These are phyloP conservation scores for Cryptococcus sp. DNA, from an alignment of 1,284 basidiomycete species.

Conservation along the genomic window DNA sequence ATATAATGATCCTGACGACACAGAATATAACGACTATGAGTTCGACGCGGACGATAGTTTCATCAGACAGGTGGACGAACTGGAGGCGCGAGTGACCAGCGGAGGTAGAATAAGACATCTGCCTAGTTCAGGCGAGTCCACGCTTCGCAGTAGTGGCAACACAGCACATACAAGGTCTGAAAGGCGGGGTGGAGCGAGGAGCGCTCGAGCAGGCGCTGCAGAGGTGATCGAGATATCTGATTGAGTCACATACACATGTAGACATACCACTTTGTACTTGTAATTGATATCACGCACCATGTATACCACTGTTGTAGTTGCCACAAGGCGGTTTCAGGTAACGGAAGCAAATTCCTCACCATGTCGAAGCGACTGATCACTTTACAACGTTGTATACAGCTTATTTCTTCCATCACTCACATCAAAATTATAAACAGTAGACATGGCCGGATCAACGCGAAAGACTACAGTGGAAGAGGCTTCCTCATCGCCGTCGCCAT, in stretches of 20 bases:
- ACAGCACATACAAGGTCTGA: not conserved
- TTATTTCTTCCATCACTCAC: no score
- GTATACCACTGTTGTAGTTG: not conserved
- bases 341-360: slow-evolving; percentile 4
- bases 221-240: slow-evolving; percentile 33
- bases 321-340: not conserved
- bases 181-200: slow-evolving; percentile 15
- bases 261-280: not conserved
- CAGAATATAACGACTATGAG: slow-evolving; percentile 8
- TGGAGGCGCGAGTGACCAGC: slow-evolving; percentile 2
- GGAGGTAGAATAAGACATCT: not conserved
- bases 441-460: slow-evolving; percentile 1
- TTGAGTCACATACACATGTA: slow-evolving; percentile 2
- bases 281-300: not conserved
- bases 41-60: slow-evolving; percentile 21
- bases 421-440: no score
- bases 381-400: not conserved
- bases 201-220: not conserved
- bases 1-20: slow-evolving; percentile 11
- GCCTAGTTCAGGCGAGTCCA: not conserved
- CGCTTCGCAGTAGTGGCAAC: not conserved
- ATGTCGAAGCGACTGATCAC: not conserved
- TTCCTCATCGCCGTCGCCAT: slow-evolving; percentile 21
- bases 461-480: slow-evolving; percentile 27
- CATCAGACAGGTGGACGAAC: slow-evolving; percentile 17